Evolutionary conservation across 2,329 filamentous ascomycete species (phyloP).

Genomic region (Cyclaneusma minus): DNA sequence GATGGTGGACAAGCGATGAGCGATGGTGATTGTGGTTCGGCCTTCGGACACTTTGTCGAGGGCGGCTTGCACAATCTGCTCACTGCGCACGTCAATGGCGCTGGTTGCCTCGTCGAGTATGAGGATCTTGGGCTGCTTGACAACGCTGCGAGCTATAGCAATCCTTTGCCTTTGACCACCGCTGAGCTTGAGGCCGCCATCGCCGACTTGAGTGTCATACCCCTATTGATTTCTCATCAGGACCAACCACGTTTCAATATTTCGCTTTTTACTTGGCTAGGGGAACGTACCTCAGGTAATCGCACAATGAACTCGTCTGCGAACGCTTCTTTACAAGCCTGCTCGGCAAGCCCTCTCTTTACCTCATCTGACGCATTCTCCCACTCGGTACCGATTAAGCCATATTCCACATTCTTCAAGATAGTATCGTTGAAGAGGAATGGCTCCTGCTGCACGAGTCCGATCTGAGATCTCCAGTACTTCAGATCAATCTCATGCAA

Average conservation of each 20-base stretch:
- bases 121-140: constrained; percentile 39
- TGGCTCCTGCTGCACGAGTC: constrained; percentile 42
- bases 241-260: constrained; percentile 52
- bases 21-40: constrained; percentile 47
- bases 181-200: constrained; percentile 58
- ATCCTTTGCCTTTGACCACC: constrained; percentile 71
- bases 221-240: constrained; percentile 45
- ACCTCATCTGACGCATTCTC: constrained; percentile 7
- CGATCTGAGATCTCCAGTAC: constrained; percentile 29
- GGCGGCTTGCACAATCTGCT: constrained; percentile 35
- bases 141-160: constrained; percentile 47
- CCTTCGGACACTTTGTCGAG: constrained; percentile 36
- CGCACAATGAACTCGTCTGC: constrained; percentile 40
- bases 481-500: constrained; percentile 8
- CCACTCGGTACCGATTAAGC: constrained; percentile 13
- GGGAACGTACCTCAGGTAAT: constrained; percentile 44
- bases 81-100: constrained; percentile 39
- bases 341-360: constrained; percentile 14
- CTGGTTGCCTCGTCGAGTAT: constrained; percentile 47
- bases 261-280: constrained; percentile 52
- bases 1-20: constrained; percentile 59
- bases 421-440: constrained; percentile 39
- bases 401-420: constrained; percentile 18
- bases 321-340: constrained; percentile 25
- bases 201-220: constrained; percentile 40